phyloP scores from a whole-genome alignment of 768 basidiomycete genomes.

The Psilocybe cubensis region DNA sequence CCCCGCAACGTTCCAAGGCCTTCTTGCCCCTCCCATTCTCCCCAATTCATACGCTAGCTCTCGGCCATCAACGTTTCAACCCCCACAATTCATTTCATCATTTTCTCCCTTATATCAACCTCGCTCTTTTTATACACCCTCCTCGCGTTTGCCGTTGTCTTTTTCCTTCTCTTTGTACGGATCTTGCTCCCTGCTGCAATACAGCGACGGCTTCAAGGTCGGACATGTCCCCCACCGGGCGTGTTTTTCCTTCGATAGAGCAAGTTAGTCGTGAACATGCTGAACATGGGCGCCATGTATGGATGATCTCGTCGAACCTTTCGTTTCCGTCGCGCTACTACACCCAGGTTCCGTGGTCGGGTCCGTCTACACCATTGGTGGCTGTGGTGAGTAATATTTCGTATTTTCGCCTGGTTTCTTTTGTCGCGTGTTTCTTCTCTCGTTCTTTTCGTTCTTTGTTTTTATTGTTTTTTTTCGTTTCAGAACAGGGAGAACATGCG shows the following conservation, averaged over 20 bases:
- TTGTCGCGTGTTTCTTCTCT: not conserved
- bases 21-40: not conserved
- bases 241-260: conserved; percentile 4
- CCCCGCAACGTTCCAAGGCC: not conserved
- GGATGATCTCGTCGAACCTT: conserved; percentile 7
- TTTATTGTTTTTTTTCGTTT: not conserved
- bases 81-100: not conserved
- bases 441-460: no score
- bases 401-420: not conserved
- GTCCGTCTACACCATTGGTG: not conserved
- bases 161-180: conserved; percentile 2
- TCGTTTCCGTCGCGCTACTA: conserved; percentile 6
- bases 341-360: conserved; percentile 9
- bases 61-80: no score
- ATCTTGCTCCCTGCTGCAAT: not conserved
- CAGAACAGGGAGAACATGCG: not conserved
- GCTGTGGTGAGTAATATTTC: conserved; percentile 1
- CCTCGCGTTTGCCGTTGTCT: conserved; percentile 1
- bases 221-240: conserved; percentile 8
- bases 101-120: conserved; percentile 1
- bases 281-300: not conserved
- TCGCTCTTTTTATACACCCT: conserved; percentile 4
- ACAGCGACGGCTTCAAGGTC: not conserved
- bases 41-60: no score
- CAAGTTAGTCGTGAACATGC: not conserved